Percentiles rank a stretch among this genome's conserved stretches.
These are phyloP conservation scores for Lithocarpus polystachyus DNA, from an alignment of 306 rosid species.

Conservation along the genomic window DNA sequence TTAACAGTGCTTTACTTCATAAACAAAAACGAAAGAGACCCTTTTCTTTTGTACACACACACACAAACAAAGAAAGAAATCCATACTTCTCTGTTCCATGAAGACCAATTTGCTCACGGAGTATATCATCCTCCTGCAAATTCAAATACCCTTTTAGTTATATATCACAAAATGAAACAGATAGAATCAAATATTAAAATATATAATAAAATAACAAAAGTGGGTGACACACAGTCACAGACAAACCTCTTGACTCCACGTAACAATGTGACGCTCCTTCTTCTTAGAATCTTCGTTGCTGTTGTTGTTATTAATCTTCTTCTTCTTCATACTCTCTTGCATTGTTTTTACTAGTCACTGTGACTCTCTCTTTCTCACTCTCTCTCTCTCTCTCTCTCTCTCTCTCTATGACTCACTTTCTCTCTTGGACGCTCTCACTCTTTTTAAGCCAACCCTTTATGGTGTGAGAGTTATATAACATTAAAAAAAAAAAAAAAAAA, in stretches of 20 bases:
- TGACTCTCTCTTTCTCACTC: slow-evolving; percentile 24
- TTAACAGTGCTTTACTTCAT: slow-evolving; percentile 8
- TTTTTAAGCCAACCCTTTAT: slow-evolving; percentile 53
- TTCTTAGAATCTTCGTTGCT: slow-evolving; percentile 76
- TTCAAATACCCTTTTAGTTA: slow-evolving; percentile 28
- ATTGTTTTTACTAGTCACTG: slow-evolving; percentile 33
- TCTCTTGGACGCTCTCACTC: slow-evolving; percentile 67
- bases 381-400: slow-evolving; percentile 39
- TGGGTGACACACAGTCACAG: too few species aligned
- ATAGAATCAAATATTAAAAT: neutral
- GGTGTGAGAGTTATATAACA: slow-evolving; percentile 14
- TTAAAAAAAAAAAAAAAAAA: neutral
- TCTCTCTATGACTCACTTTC: slow-evolving; percentile 23
- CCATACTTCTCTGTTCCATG: slow-evolving; percentile 95
- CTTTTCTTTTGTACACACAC: too few species aligned
- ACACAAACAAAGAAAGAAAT: slow-evolving; percentile 16
- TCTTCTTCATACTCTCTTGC: slow-evolving; percentile 54
- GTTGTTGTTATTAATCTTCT: slow-evolving; percentile 30
- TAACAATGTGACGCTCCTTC: slow-evolving; percentile 99
- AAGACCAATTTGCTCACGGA: slow-evolving; percentile 68
- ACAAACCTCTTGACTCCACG: slow-evolving; percentile 91
- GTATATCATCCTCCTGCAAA: slow-evolving; percentile 96
- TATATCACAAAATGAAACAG: neutral
- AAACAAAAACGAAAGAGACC: neutral
- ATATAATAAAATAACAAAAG: slow-evolving; percentile 1